Evolutionary conservation across 2,329 filamentous ascomycete genomes (phyloP).

Genomic region (Diaporthe longicolla): DNA sequence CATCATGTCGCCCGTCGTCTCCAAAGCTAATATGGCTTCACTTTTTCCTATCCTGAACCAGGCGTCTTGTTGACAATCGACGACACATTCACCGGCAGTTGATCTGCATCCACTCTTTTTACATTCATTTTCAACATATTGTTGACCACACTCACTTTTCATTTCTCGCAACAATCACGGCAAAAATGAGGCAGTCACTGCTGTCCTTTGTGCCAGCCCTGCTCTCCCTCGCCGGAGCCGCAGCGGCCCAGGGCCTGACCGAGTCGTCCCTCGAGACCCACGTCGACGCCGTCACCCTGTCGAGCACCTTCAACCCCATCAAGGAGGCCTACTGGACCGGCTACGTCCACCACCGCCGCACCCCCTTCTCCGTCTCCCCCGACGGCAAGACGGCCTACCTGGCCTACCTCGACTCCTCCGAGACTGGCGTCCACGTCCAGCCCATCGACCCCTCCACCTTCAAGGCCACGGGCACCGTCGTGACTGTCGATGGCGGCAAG

Average conservation of each 20-base stretch:
- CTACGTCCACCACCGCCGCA: constrained; percentile 72
- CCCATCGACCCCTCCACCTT: constrained; percentile 69
- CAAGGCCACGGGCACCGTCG: constrained; percentile 63
- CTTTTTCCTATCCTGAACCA: neutral
- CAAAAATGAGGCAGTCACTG: constrained; percentile 35
- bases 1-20: neutral
- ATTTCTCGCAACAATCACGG: neutral
- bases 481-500: constrained; percentile 67
- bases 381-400: constrained; percentile 71
- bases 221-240: constrained; percentile 37
- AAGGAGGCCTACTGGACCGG: constrained; percentile 74
- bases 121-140: constrained; percentile 31
- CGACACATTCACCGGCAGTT: constrained; percentile 37
- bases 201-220: constrained; percentile 31
- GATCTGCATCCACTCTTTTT: constrained; percentile 42
- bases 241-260: constrained; percentile 42
- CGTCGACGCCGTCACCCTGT: constrained; percentile 62
- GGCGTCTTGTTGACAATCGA: constrained; percentile 22
- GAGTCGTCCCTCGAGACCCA: constrained; percentile 49
- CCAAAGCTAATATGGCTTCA: too few species aligned
- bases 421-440: constrained; percentile 70
- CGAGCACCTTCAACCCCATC: constrained; percentile 68
- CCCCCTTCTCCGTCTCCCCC: constrained; percentile 73
- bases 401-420: constrained; percentile 71
- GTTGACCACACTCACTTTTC: constrained; percentile 39